Evolutionary conservation across 176 grass and related monocot genomes (phyloP).

Genomic region (Miscanthus lutarioriparius): DNA sequence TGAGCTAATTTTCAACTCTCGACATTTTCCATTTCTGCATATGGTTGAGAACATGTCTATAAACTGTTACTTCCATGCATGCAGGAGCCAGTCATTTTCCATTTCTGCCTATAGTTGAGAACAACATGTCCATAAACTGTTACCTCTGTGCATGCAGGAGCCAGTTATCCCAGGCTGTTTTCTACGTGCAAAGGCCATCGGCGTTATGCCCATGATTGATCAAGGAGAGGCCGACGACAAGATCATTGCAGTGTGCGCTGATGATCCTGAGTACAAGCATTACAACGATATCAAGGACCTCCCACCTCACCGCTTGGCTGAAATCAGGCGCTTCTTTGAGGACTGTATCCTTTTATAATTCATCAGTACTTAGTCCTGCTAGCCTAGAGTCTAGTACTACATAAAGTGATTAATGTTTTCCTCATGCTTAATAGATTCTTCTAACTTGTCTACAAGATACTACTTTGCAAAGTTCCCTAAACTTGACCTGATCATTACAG

Average conservation of each 20-base stretch:
- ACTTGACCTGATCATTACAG: not conserved
- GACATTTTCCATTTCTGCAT: not conserved
- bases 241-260: conserved; percentile 97
- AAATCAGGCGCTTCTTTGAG: conserved; percentile 97
- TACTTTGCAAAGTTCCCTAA: not conserved
- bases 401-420: not conserved
- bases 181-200: conserved; percentile 89
- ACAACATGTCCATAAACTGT: not conserved
- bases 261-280: conserved; percentile 97
- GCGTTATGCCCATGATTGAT: conserved; percentile 99
- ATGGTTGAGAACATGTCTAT: not conserved
- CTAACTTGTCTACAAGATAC: not conserved
- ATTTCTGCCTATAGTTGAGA: not conserved
- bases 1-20: not conserved
- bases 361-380: conserved; percentile 1
- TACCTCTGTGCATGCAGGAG: conserved; percentile 50
- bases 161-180: conserved; percentile 93
- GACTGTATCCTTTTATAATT: conserved; percentile 77
- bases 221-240: conserved; percentile 98
- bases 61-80: not conserved
- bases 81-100: conserved; percentile 61
- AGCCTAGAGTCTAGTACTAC: not conserved
- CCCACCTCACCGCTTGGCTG: conserved; percentile 92
- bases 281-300: conserved; percentile 95
- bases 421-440: not conserved